These are phyloP conservation scores for Trichothecium roseum DNA, from an alignment of 2,329 filamentous ascomycete genomes.

Conservation along the genomic window DNA sequence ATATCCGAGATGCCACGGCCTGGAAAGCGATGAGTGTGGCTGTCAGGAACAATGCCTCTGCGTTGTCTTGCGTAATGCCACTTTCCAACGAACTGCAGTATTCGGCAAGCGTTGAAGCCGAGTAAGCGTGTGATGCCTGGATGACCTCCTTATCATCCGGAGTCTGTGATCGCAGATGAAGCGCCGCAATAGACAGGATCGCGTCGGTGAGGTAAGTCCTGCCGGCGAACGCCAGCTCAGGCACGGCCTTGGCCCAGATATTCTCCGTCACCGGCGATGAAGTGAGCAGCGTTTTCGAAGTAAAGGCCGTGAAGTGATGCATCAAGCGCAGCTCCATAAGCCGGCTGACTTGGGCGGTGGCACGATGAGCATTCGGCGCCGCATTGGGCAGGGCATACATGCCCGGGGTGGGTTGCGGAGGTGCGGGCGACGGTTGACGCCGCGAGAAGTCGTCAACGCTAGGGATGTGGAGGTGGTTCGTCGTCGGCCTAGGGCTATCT, in stretches of 20 bases:
- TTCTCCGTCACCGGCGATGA: slow-evolving; percentile 39
- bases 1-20: slow-evolving; percentile 51
- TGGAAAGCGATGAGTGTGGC: slow-evolving; percentile 57
- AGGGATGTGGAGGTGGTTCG: not conserved
- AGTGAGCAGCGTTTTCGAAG: slow-evolving; percentile 48
- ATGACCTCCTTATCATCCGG: slow-evolving; percentile 51
- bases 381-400: too few relatives aligned
- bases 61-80: slow-evolving; percentile 48
- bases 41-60: slow-evolving; percentile 53
- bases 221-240: slow-evolving; percentile 49
- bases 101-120: slow-evolving; percentile 50
- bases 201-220: slow-evolving; percentile 51
- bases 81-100: slow-evolving; percentile 46
- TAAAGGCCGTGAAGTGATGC: slow-evolving; percentile 53
- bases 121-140: slow-evolving; percentile 53
- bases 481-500: slow-evolving; percentile 2
- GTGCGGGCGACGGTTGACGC: slow-evolving; percentile 22
- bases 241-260: slow-evolving; percentile 51
- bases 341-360: slow-evolving; percentile 28
- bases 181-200: slow-evolving; percentile 52
- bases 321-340: slow-evolving; percentile 52
- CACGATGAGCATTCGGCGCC: slow-evolving; percentile 13
- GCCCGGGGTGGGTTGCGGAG: slow-evolving; percentile 13
- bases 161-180: slow-evolving; percentile 46
- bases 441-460: slow-evolving; percentile 1